These are phyloP conservation scores for Podospora fimiseda DNA, from an alignment of 495 filamentous ascomycete genomes.

Conservation along the genomic window DNA sequence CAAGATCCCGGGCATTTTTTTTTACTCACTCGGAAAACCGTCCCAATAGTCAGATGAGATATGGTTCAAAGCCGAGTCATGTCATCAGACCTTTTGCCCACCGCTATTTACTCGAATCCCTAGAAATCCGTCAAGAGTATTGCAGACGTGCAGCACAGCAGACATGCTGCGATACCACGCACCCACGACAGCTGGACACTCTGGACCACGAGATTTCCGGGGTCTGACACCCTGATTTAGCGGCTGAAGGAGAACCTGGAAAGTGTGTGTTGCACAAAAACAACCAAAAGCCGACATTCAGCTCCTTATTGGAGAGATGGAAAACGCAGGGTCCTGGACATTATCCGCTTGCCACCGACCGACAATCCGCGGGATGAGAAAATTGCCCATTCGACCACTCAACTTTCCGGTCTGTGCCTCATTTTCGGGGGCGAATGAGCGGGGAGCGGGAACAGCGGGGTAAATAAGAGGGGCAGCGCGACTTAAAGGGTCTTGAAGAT, in stretches of 20 bases:
- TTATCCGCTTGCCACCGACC: background rate
- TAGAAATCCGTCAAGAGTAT: background rate
- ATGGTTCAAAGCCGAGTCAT: conserved; percentile 6
- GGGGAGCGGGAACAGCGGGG: background rate
- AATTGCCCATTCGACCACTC: too few relatives aligned
- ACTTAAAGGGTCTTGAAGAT: too few relatives aligned
- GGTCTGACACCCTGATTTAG: too few relatives aligned
- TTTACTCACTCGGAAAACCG: too few relatives aligned
- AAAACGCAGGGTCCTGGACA: background rate
- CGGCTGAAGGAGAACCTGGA: background rate
- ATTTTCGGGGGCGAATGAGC: background rate
- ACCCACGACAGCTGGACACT: too few relatives aligned
- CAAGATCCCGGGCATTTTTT: too few relatives aligned
- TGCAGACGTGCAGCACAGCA: too few relatives aligned
- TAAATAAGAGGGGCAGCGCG: background rate
- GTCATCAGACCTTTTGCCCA: conserved; percentile 8
- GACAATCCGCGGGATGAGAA: too few relatives aligned
- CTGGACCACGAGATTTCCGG: too few relatives aligned
- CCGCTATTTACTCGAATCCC: background rate
- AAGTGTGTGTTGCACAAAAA: background rate
- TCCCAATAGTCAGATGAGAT: too few relatives aligned
- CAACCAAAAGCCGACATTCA: background rate
- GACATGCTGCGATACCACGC: too few relatives aligned
- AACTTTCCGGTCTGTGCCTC: too few relatives aligned
- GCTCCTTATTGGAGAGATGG: background rate